Base-by-base conservation (phyloP, 306 rosid species). In the Dalbergia cultrata region DNA sequence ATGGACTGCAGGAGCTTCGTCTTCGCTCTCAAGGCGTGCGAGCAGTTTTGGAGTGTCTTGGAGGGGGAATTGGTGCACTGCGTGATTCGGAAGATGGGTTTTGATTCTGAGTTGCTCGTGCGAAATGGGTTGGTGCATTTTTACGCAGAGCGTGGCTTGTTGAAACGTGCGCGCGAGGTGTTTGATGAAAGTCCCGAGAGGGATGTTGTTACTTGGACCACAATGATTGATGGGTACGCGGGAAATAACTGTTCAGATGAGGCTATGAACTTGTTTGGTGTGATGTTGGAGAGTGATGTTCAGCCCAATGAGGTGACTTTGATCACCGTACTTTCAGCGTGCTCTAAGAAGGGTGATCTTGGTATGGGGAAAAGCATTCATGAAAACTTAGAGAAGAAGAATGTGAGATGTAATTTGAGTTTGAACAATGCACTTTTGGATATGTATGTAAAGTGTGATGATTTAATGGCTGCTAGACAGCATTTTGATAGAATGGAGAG, bases 191-290 rank as follows among this genome's bases (percentile, higher is more conserved):
- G 86, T 83, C 39, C 67, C 79, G 33, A 67, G 17, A 90, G 61
- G 84, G 98, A 91, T 84, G 98, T 91, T 50, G 83, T 91, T 81
- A 85, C 98, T 78, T 93, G 98, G 98, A 93, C 98, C 61, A 83
- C 91, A 1, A 86, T 93, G 89, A 93, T 91, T 80, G 92, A 90
- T 76, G 97, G 97, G 62, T 89, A 87, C 60, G 85, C 91, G 13
- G 54, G 57, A 6, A 53, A 17, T 57, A 57, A 74, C 8, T 85
- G 72, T 80, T 63, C 86, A 1, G 85, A 85, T 5, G 87, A 75
- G 80, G 98, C 98, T 72, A 5, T 90, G 80, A 57, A 62, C 22
- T 49, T 93, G 13, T 93, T 91, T 35, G 59, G 77, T 18, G 82
- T 64, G 76, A 93, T 91, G 98, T 52, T 87, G 68, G 14, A 26